Evolutionary conservation across 306 rosid genomes (phyloP).

Genomic region (Cicer chorassanicum): DNA sequence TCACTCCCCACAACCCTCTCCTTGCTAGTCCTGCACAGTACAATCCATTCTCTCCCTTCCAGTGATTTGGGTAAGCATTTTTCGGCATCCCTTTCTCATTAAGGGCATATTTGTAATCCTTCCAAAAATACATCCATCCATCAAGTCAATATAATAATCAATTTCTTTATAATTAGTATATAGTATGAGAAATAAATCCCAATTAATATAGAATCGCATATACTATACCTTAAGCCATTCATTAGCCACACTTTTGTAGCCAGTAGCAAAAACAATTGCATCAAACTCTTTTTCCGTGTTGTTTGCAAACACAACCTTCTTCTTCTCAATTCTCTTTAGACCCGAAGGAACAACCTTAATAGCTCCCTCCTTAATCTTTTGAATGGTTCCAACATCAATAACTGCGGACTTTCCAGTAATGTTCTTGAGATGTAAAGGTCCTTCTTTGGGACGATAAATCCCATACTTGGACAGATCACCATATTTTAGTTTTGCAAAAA

Average conservation of each 20-base stretch:
- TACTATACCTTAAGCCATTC: constrained; percentile 64
- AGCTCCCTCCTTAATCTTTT: constrained; percentile 47
- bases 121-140: background rate
- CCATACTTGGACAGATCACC: constrained; percentile 55
- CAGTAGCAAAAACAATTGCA: constrained; percentile 69
- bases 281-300: constrained; percentile 50
- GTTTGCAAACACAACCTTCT: constrained; percentile 49
- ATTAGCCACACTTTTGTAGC: constrained; percentile 58
- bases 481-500: background rate
- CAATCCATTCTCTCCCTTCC: constrained; percentile 64
- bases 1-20: constrained; percentile 59
- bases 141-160: background rate
- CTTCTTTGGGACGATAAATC: constrained; percentile 48
- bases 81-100: constrained; percentile 61
- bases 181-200: background rate
- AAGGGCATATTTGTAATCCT: constrained; percentile 53
- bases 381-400: constrained; percentile 60
- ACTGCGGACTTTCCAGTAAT: constrained; percentile 49
- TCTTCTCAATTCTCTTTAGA: constrained; percentile 49
- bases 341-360: constrained; percentile 57
- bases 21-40: constrained; percentile 64
- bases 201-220: background rate
- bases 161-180: background rate
- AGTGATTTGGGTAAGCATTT: constrained; percentile 51
- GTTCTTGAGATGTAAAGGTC: constrained; percentile 55